These are phyloP conservation scores for Volvox carteri DNA, from an alignment of 163 green algal species.

Conservation along the genomic window DNA sequence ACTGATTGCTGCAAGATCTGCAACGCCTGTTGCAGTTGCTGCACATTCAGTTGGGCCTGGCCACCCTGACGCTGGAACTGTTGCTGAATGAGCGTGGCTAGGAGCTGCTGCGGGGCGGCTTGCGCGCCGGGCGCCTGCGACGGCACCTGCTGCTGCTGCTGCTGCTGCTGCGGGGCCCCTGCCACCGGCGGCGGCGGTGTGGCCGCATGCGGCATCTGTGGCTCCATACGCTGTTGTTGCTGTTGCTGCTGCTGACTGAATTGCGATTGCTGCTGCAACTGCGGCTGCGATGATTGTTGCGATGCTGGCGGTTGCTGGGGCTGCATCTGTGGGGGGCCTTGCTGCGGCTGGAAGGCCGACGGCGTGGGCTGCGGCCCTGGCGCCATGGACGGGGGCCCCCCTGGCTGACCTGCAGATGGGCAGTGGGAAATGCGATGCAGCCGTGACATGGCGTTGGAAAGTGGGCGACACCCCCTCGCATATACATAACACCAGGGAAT, in stretches of 20 bases:
- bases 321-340: conserved; percentile 4
- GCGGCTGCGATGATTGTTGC: neutral
- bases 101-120: neutral
- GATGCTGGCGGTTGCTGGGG: neutral
- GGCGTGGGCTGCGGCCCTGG: neutral
- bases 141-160: neutral
- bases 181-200: neutral
- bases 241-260: conserved; percentile 29
- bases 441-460: too few relatives aligned
- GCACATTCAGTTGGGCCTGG: too few relatives aligned
- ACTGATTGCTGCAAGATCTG: neutral
- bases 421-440: too few relatives aligned
- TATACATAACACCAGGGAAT: too few relatives aligned
- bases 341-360: conserved; percentile 13
- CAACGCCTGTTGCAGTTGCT: neutral
- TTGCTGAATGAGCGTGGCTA: neutral
- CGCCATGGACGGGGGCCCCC: conserved; percentile 4
- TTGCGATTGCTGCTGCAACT: neutral
- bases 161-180: neutral
- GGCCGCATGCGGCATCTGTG: neutral
- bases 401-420: neutral
- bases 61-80: too few relatives aligned
- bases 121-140: neutral
- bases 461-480: too few relatives aligned
- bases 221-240: conserved; percentile 13